Conservation (phyloP, 495 filamentous ascomycete species). For the Penicillium waksmanii region DNA sequence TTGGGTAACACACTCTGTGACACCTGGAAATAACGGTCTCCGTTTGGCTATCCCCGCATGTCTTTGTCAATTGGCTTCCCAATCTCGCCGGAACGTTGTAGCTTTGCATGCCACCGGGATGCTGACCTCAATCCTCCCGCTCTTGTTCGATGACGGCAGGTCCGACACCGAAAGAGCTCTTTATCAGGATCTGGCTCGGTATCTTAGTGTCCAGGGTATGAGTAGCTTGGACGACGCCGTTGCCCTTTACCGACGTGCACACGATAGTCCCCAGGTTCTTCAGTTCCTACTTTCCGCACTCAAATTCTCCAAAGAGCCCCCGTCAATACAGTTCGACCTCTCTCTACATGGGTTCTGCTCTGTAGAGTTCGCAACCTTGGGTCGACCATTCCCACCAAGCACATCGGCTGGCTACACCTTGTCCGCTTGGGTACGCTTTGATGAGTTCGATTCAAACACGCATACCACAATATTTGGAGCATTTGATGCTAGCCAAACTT, state of each 20-base stretch:
- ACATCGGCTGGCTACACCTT: conserved; percentile 85
- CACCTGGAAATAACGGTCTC: conserved; percentile 29
- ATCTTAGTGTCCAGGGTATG: conserved; percentile 60
- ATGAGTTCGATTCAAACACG: conserved; percentile 78
- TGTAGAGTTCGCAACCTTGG: conserved; percentile 81
- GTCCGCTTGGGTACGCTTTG: conserved; percentile 82
- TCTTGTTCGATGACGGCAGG: conserved; percentile 58
- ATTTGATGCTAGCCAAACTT: conserved; percentile 89
- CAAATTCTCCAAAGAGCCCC: conserved; percentile 70
- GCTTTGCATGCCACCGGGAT: conserved; percentile 79
- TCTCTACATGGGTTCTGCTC: conserved; percentile 85
- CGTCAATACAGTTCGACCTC: conserved; percentile 92
- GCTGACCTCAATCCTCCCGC: conserved; percentile 70
- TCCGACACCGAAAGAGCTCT: conserved; percentile 56
- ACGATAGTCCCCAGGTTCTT: conserved; percentile 61
- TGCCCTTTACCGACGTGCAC: conserved; percentile 69
- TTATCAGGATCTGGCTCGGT: conserved; percentile 53
- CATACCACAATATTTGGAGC: conserved; percentile 97
- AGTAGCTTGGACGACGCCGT: conserved; percentile 77
- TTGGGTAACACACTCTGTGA: conserved; percentile 42
- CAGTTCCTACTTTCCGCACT: conserved; percentile 76
- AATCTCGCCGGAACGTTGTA: conserved; percentile 75
- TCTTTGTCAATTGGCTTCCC: conserved; percentile 47
- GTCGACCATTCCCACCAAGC: conserved; percentile 77
- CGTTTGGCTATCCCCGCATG: conserved; percentile 45